phyloP scores from a whole-genome alignment of 2,329 filamentous ascomycete species.

The Onygena corvina region DNA sequence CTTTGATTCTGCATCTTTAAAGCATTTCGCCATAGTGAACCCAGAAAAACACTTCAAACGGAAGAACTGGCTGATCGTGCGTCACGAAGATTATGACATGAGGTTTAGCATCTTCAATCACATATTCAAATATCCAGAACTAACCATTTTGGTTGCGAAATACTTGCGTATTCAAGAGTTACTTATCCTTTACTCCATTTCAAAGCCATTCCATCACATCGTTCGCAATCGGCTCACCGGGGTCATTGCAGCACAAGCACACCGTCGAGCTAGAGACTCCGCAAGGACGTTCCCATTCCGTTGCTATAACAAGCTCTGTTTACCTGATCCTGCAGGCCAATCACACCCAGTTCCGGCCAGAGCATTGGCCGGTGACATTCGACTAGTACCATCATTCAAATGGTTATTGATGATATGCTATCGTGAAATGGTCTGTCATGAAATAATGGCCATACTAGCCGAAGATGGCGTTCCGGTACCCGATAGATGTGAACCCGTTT shows the following conservation, averaged over 20 bases:
- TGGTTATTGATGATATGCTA: slow-evolving; percentile 58
- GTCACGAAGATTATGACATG: background rate
- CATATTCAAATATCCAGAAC: slow-evolving; percentile 29
- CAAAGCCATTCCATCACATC: slow-evolving; percentile 49
- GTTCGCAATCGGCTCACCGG: slow-evolving; percentile 49
- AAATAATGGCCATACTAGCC: slow-evolving; percentile 53
- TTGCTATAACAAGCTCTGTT: slow-evolving; percentile 46
- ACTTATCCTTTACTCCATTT: slow-evolving; percentile 53
- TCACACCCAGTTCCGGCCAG: slow-evolving; percentile 29
- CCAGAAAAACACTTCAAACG: background rate
- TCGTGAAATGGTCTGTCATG: slow-evolving; percentile 44
- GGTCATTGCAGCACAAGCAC: slow-evolving; percentile 46
- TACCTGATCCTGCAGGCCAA: slow-evolving; percentile 46
- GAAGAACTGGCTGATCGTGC: background rate
- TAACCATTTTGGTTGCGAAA: slow-evolving; percentile 45
- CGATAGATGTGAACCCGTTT: slow-evolving; percentile 32
- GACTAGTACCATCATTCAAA: slow-evolving; percentile 48
- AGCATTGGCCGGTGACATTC: slow-evolving; percentile 28
- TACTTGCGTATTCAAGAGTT: slow-evolving; percentile 46
- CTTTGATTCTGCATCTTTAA: slow-evolving; percentile 9
- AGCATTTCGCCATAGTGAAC: slow-evolving; percentile 12
- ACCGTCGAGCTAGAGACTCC: slow-evolving; percentile 44
- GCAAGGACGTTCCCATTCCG: slow-evolving; percentile 49
- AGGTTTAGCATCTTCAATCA: slow-evolving; percentile 14
- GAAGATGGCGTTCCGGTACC: slow-evolving; percentile 48